These are phyloP conservation scores for Hirsutella rhossiliensis DNA, from an alignment of 2,329 filamentous ascomycete genomes.

Conservation along the genomic window DNA sequence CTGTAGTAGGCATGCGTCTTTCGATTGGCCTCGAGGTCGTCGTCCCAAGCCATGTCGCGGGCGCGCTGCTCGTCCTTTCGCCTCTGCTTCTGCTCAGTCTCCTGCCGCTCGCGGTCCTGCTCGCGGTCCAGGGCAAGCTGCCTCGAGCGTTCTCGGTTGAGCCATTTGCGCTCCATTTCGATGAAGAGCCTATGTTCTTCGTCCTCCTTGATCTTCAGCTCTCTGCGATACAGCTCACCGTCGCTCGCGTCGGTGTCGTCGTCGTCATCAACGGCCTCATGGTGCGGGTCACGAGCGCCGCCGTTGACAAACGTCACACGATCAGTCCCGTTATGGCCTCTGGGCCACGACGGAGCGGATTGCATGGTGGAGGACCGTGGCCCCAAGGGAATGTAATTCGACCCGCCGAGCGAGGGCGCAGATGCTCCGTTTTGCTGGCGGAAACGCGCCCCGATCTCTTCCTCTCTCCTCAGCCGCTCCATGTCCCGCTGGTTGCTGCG, in stretches of 20 bases:
- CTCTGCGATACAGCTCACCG: slow-evolving; percentile 66
- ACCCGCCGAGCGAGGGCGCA: slow-evolving; percentile 35
- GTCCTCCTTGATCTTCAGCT: slow-evolving; percentile 55
- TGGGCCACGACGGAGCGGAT: slow-evolving; percentile 57
- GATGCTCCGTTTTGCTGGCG: slow-evolving; percentile 54
- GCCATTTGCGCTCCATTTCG: slow-evolving; percentile 81
- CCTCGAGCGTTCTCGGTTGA: slow-evolving; percentile 75
- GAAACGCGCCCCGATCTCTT: slow-evolving; percentile 84
- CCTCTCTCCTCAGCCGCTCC: slow-evolving; percentile 77
- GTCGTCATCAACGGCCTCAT: slow-evolving; percentile 55
- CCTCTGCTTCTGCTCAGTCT: slow-evolving; percentile 52
- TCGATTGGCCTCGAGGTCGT: slow-evolving; percentile 66
- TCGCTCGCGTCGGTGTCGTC: slow-evolving; percentile 84
- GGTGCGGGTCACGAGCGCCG: slow-evolving; percentile 48
- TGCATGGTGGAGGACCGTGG: slow-evolving; percentile 32
- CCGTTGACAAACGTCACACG: slow-evolving; percentile 72
- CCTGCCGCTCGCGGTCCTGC: slow-evolving; percentile 65
- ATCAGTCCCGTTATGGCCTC: slow-evolving; percentile 50
- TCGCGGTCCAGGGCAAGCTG: slow-evolving; percentile 80
- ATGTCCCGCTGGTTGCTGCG: slow-evolving; percentile 79
- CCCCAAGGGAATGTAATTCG: slow-evolving; percentile 37
- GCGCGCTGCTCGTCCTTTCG: slow-evolving; percentile 60
- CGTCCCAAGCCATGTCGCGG: slow-evolving; percentile 63
- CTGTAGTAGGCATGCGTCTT: slow-evolving; percentile 75
- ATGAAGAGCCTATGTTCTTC: slow-evolving; percentile 72